Conservation (phyloP, 73 alveolate genomes). For the Paramecium caudatum region DNA sequence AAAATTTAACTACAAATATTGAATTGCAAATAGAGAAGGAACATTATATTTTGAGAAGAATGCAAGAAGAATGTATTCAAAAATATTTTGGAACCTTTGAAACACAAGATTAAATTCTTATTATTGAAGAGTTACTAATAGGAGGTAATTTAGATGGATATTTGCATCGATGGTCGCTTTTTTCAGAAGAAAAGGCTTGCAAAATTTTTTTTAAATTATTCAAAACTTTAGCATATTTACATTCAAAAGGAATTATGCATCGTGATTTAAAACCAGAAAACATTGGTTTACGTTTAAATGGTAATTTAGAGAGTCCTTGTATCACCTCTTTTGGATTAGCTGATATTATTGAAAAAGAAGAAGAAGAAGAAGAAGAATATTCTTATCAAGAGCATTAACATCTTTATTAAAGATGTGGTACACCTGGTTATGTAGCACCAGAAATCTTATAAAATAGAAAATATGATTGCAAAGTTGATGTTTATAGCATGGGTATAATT, state of each 20-base stretch:
- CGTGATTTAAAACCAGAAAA: conserved; percentile 92
- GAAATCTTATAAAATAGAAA: conserved; percentile 61
- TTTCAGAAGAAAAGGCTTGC: conserved; percentile 33
- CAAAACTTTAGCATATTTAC: conserved; percentile 78
- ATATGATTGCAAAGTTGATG: conserved; percentile 71
- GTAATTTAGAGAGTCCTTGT: conserved; percentile 7
- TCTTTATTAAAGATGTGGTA: conserved; percentile 66
- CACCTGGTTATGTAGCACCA: conserved; percentile 76
- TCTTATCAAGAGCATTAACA: neutral
- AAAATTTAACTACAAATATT: neutral
- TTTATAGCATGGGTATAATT: conserved; percentile 51
- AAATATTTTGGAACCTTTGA: conserved; percentile 22
- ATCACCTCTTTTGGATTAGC: conserved; percentile 34
- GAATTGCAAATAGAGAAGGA: neutral
- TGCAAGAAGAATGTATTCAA: neutral
- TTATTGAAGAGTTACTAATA: neutral
- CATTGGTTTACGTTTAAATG: conserved; percentile 69
- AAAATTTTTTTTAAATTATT: conserved; percentile 43
- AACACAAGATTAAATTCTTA: neutral
- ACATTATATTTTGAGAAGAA: neutral
- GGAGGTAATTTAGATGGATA: conserved; percentile 22
- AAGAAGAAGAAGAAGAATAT: neutral
- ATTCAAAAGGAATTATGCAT: conserved; percentile 85
- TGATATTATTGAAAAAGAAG: neutral
- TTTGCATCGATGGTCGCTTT: neutral